These are phyloP conservation scores for Sodiomyces alkalinus DNA, from an alignment of 2,329 filamentous ascomycete genomes.

Conservation along the genomic window DNA sequence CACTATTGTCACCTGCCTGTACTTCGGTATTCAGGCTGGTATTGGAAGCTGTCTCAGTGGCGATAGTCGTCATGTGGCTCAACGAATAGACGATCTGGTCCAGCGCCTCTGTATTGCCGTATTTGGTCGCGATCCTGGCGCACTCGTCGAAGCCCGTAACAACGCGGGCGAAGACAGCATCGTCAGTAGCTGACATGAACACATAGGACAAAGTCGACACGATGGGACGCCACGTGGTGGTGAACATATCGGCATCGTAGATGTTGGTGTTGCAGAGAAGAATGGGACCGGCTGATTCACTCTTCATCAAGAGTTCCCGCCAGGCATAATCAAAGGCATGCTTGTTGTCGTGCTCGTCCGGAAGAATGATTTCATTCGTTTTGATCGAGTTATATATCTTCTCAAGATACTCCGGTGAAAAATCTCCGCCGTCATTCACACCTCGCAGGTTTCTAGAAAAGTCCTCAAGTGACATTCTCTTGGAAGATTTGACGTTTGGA, in stretches of 20 bases:
- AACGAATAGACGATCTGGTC: slow-evolving; percentile 89
- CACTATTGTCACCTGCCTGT: slow-evolving; percentile 76
- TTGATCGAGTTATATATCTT: slow-evolving; percentile 86
- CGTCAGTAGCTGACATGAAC: slow-evolving; percentile 96
- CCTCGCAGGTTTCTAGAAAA: slow-evolving; percentile 85
- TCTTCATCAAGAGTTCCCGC: slow-evolving; percentile 84
- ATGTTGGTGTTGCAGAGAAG: slow-evolving; percentile 79
- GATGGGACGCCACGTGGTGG: slow-evolving; percentile 87
- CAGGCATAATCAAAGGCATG: slow-evolving; percentile 95
- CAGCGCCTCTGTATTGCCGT: slow-evolving; percentile 69
- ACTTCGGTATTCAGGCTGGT: slow-evolving; percentile 91
- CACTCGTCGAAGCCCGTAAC: slow-evolving; percentile 95
- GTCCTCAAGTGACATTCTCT: slow-evolving; percentile 71
- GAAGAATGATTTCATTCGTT: slow-evolving; percentile 86
- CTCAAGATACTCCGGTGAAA: slow-evolving; percentile 67
- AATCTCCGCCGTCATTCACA: slow-evolving; percentile 75
- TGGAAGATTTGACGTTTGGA: slow-evolving; percentile 63
- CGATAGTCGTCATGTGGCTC: slow-evolving; percentile 78
- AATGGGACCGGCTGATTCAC: slow-evolving; percentile 58
- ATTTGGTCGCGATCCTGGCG: slow-evolving; percentile 77
- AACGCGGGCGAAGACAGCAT: slow-evolving; percentile 84
- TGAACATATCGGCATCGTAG: slow-evolving; percentile 96
- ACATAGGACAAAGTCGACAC: slow-evolving; percentile 92
- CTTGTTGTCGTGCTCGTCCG: slow-evolving; percentile 93
- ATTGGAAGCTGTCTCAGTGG: slow-evolving; percentile 59